phyloP scores from a whole-genome alignment of 1,284 basidiomycete species.

The Ganoderma lucidum region DNA sequence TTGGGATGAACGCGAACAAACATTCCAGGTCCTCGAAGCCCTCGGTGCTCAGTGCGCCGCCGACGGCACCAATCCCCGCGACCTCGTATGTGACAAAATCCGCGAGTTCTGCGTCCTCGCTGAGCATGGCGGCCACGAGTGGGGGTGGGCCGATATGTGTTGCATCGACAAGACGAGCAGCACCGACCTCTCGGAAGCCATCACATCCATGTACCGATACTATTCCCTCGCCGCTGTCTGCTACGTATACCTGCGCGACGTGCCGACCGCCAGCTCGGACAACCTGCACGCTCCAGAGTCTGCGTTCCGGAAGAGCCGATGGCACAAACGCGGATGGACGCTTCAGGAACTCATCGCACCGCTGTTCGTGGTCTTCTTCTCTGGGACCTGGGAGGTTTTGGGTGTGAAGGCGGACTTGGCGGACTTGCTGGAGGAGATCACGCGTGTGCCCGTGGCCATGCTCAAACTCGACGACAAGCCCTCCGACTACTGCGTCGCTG shows the following conservation, averaged over 20 bases:
- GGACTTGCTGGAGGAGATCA: not conserved
- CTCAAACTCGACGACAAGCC: not conserved
- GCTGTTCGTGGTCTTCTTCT: not conserved
- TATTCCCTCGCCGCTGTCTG: not conserved
- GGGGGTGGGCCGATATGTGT: conserved; percentile 4
- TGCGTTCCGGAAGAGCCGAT: conserved; percentile 1
- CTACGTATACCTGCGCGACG: conserved; percentile 6
- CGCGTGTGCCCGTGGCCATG: not conserved
- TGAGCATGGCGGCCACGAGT: not conserved
- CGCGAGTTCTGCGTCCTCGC: not conserved
- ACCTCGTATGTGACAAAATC: not conserved
- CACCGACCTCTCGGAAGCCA: conserved; percentile 2
- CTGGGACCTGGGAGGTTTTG: not conserved
- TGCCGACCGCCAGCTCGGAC: not conserved
- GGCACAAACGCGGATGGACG: conserved; percentile 5
- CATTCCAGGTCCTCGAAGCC: conserved; percentile 1
- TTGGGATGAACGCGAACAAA: not conserved
- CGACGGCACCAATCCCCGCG: not conserved
- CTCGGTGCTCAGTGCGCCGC: not conserved
- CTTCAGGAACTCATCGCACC: conserved; percentile 11
- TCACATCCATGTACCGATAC: conserved; percentile 3
- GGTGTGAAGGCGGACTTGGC: not conserved
- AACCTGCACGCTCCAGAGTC: not conserved
- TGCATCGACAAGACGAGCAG: conserved; percentile 14
- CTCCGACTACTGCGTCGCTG: not conserved